Evolutionary conservation across 2,329 filamentous ascomycete species (phyloP), one percentile per base, ranked within the genome.

Genomic region (Neophaeococcomyces mojaviensis): DNA sequence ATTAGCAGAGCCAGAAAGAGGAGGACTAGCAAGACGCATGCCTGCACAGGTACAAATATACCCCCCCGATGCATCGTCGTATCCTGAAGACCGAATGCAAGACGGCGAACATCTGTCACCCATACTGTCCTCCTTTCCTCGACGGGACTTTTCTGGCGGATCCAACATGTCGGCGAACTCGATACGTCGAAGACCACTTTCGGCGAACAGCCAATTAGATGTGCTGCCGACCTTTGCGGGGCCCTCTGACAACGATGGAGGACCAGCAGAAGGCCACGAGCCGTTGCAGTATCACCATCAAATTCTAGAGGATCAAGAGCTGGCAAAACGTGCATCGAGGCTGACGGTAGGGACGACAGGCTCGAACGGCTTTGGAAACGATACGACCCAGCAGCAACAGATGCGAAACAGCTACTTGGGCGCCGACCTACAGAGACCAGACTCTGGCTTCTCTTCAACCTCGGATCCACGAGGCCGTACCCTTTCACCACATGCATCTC

Each of bases 381-480:
- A 83, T 61, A 67, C 86, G 30, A 80, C 80, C 2, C 80, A 77
- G 19, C 78, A 65, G 36, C 73, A 37, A 35, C 73, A 37, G 4
- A 49, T 26, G 49, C 75, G 10, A 68, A 71, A 57, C 43, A 69
- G 48, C 69, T 75, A 54, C 69, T 73, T 57, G 68, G 78, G 66
- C 58, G 78, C 70, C 49, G 79, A 78, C 12, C 61, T 84, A 51
- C 75, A 77, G 33, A 76, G 89, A 42, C 88, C 88, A 4, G 74
- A 74, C 19, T 95, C 89, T 10, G 73, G 82, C 4, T 89, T 88
- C 63, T 92, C 86, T 2, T 73, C 78, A 12, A 77, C 77, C 39
- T 88, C 86, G 13, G 88, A 94, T 39, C 67, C 79, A 50, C 78
- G 82, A 43, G 81, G 82, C 28, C 79, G 83, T 28, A 70, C 69